A percentile compares a stretch with the other conserved stretches of the same genome.
These are phyloP conservation scores for Nemania sp. DNA, from an alignment of 2,329 filamentous ascomycete genomes.

Conservation along the genomic window DNA sequence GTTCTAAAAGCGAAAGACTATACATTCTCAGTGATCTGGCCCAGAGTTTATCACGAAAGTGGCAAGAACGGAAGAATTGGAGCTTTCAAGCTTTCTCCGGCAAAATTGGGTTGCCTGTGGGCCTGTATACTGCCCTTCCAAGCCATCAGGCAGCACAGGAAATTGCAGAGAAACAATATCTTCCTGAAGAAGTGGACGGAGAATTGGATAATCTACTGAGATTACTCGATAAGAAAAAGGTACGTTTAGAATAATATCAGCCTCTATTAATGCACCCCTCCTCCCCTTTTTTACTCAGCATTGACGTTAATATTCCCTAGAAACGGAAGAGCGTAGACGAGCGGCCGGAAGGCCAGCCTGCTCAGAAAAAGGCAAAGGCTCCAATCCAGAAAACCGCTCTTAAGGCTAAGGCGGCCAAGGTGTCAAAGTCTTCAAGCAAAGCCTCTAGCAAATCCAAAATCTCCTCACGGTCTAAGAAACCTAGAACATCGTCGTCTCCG, in stretches of 20 bases:
- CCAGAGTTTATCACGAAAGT: slow-evolving; percentile 83
- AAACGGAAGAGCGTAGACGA: slow-evolving; percentile 70
- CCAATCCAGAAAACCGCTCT: slow-evolving; percentile 49
- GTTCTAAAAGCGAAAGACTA: slow-evolving; percentile 76
- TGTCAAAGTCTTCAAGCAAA: slow-evolving; percentile 47
- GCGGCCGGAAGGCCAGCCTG: slow-evolving; percentile 58
- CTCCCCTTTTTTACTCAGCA: slow-evolving; percentile 12
- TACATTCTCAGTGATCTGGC: slow-evolving; percentile 91
- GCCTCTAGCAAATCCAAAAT: slow-evolving; percentile 46
- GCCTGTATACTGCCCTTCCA: slow-evolving; percentile 80
- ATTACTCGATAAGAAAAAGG: slow-evolving; percentile 79
- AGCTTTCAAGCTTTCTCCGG: slow-evolving; percentile 84
- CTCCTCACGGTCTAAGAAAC: slow-evolving; percentile 47
- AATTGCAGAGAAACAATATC: slow-evolving; percentile 86
- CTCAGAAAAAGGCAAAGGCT: slow-evolving; percentile 56
- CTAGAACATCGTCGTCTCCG: slow-evolving; percentile 49
- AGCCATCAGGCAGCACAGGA: slow-evolving; percentile 84
- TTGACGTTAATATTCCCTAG: slow-evolving; percentile 54
- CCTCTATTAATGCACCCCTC: not conserved
- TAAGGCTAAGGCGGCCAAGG: slow-evolving; percentile 53
- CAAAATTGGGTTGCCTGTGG: slow-evolving; percentile 83
- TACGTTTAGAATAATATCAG: slow-evolving; percentile 49
- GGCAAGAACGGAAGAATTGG: slow-evolving; percentile 88
- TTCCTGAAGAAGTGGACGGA: slow-evolving; percentile 81
- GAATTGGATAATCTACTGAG: slow-evolving; percentile 76